These are phyloP conservation scores for Fusarium sacchari DNA, from an alignment of 2,329 filamentous ascomycete species.

Conservation along the genomic window DNA sequence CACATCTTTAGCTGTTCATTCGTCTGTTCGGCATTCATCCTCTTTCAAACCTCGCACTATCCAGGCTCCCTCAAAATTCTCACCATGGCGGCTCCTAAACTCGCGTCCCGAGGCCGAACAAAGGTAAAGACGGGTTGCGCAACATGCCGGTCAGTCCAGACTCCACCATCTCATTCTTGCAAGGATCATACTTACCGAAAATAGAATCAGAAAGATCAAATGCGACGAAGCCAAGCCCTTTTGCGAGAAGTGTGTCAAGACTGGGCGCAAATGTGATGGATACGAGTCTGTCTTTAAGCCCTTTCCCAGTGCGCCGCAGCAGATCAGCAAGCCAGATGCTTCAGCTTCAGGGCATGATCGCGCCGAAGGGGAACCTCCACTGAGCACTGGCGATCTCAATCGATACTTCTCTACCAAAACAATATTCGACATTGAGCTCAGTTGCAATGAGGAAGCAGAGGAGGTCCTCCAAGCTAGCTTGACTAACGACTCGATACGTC, in stretches of 20 bases:
- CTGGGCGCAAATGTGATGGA: conserved; percentile 55
- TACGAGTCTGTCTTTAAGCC: conserved; percentile 53
- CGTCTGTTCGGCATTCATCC: conserved; percentile 10
- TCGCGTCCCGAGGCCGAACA: background rate
- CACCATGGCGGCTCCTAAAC: conserved; percentile 34
- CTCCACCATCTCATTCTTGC: background rate
- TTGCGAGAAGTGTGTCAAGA: conserved; percentile 50
- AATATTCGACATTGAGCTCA: conserved; percentile 51
- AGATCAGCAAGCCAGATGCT: conserved; percentile 23
- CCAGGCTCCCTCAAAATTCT: background rate
- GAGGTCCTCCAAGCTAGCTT: conserved; percentile 52
- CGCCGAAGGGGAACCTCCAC: conserved; percentile 21
- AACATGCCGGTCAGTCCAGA: conserved; percentile 54
- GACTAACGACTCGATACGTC: conserved; percentile 49
- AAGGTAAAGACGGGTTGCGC: conserved; percentile 56
- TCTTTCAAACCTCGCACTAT: background rate
- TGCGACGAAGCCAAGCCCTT: conserved; percentile 51
- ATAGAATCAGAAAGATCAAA: conserved; percentile 51
- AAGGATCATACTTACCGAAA: background rate
- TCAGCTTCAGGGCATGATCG: background rate
- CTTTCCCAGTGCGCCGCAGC: conserved; percentile 16
- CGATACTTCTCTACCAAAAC: conserved; percentile 56
- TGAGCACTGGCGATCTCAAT: conserved; percentile 50
- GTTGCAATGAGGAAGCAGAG: conserved; percentile 52
- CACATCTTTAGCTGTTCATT: conserved; percentile 10